Evolutionary conservation across 371 early-diverging fungal species (phyloP).

Genomic region (Umbelopsis sp.): DNA sequence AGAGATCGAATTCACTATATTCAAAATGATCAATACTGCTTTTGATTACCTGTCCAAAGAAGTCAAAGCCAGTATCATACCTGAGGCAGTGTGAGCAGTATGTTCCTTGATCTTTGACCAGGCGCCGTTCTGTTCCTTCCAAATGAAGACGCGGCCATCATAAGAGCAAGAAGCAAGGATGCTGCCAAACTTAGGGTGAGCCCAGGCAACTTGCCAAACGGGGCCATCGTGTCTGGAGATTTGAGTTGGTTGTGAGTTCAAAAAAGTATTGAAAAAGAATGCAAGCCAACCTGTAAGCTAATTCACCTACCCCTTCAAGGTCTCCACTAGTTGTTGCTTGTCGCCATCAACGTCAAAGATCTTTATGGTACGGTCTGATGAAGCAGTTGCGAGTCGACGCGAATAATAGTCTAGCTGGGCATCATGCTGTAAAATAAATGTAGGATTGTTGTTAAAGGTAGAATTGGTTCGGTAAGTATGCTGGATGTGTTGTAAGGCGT

Average conservation of each 20-base stretch:
- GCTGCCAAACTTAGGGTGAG: slow-evolving; percentile 96
- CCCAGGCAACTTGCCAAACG: slow-evolving; percentile 99
- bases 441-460: neutral
- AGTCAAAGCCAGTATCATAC: slow-evolving; percentile 39
- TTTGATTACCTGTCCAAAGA: no score
- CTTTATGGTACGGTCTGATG: slow-evolving; percentile 93
- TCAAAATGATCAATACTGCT: neutral
- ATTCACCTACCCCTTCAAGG: slow-evolving; percentile 71
- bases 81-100: slow-evolving; percentile 84
- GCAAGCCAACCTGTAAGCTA: neutral
- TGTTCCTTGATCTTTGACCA: slow-evolving; percentile 94
- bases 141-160: slow-evolving; percentile 93
- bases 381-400: slow-evolving; percentile 94
- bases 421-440: slow-evolving; percentile 77
- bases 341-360: slow-evolving; percentile 91
- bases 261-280: neutral
- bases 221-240: slow-evolving; percentile 88
- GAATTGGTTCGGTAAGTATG: neutral
- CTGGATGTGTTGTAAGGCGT: slow-evolving; percentile 18
- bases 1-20: slow-evolving; percentile 88
- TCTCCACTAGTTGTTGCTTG: slow-evolving; percentile 76
- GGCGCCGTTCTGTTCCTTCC: slow-evolving; percentile 86
- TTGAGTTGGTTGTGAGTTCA: neutral
- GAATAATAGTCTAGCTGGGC: slow-evolving; percentile 98
- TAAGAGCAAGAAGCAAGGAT: slow-evolving; percentile 96